Base-by-base conservation (phyloP, 306 rosid genomes). In the Carpinus fangiana region DNA sequence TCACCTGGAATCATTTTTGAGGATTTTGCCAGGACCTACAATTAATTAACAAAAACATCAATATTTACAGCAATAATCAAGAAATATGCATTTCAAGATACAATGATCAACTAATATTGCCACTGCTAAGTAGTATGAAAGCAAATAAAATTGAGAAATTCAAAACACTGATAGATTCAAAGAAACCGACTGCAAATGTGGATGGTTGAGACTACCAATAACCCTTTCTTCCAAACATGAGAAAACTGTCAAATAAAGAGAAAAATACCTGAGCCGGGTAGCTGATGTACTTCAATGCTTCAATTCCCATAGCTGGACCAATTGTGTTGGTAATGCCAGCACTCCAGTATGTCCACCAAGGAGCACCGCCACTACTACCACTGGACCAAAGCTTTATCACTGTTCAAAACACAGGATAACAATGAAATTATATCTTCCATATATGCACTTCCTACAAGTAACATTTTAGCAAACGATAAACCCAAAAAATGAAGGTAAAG, bases 251-350 rank as follows among this genome's bases (percentile, higher is more conserved):
- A n/a, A 45, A 34, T 59, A 65, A 53, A 26, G 8, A 3, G 20
- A 57, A 78, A 62, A 85, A 82, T 79, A 78, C 99, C 98, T 95
- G 99, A 17, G 99, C 99, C 38, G 99, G 99, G 77, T 95, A 96
- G 78, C 98, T 96, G 66, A 96, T 93, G 88, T 93, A 96, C 85
- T 93, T 96, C 73, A 96, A 85, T 45, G 99, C 98, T 86, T 96
- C 97, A 69, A 96, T 96, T 79, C 99, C 99, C 99, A 96, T 96
- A 48, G 99, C 99, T 4, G 99, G 99, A 80, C 99, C 99, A 83
- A 96, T 96, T 18, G 99, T 93, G 59, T 96, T 96, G 3, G 99
- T 93, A 85, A 96, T 93, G 70, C 99, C 98, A 53, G 96, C 94
- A 84, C 99, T 93, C 99, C 99, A 93, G 73, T 87, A 96, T 16